Evolutionary conservation across 805 yeast genomes (phyloP), one percentile per base, ranked within the genome.

Genomic region (Geotrichum ghanense): DNA sequence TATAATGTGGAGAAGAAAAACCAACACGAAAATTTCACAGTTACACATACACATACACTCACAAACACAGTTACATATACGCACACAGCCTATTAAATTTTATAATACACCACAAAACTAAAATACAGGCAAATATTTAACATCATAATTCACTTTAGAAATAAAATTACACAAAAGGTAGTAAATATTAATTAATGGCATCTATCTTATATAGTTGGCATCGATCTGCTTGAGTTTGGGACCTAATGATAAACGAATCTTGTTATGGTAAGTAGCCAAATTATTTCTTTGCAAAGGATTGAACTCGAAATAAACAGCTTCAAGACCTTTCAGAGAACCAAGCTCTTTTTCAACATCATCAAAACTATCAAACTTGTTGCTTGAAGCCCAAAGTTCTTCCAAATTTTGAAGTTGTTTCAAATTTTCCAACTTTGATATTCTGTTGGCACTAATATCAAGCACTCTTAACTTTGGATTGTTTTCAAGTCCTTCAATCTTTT

Each of bases 321-420:
- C 95, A 45, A 92, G 68, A 3, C 74, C 68, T 1, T 77, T 74
- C 45, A 86, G 67, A 35, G 68, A 67, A 12, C 79, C 77, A 50
- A 92, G 71, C 59, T 86, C 80, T 19, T 72, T 62, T 45, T 77
- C 79, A 42, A 92, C 66, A 45, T 86, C 81, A 26, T 79, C 78
- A 63, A 84, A 89, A 37, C 76, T 69, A 26, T 76, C 73, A 20
- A 92, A 62, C 55, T 75, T 63, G 63, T 90, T 92, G 57, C 77
- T 76, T 0, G 95, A 83, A 22, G 94, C 87, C 98, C 99, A 92
- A 46, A 92, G 69, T 63, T 92, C 99, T 6, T 95, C 88, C 48
- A 92, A 70, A n/a, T 80, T 58, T 0, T 53, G 62, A 48, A 92
- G 71, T 54, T 83, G 92, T 1, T 69, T 64, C 45, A 92, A 54